Conservation (phyloP, 306 rosid genomes). For the Elaeagnus macrophylla region DNA sequence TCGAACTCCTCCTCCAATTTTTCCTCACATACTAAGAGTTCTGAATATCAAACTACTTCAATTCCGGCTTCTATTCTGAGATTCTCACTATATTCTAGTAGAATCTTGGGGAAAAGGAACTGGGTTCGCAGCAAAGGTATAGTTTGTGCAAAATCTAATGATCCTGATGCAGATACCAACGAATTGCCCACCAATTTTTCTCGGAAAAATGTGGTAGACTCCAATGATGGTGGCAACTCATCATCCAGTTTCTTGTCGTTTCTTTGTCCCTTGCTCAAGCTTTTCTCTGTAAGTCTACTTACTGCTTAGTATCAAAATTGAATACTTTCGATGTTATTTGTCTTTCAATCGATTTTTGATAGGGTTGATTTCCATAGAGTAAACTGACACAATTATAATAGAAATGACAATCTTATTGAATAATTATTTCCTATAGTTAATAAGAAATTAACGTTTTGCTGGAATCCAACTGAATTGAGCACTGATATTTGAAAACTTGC, state of each 20-base stretch:
- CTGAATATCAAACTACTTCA: conserved; percentile 14
- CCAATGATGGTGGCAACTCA: conserved; percentile 18
- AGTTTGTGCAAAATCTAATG: conserved; percentile 30
- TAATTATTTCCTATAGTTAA: too few relatives aligned
- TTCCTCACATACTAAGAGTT: neutral
- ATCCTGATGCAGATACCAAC: conserved; percentile 24
- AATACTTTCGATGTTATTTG: too few relatives aligned
- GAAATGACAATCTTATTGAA: neutral
- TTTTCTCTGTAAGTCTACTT: conserved; percentile 48
- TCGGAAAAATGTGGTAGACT: conserved; percentile 5
- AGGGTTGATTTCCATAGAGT: too few relatives aligned
- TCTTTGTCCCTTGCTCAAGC: conserved; percentile 74
- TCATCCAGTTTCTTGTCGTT: conserved; percentile 45
- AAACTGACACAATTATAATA: too few relatives aligned
- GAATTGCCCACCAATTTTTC: conserved; percentile 9
- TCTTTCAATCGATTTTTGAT: too few relatives aligned
- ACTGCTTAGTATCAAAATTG: neutral
- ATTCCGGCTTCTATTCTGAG: conserved; percentile 14
- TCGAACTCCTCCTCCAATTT: neutral
- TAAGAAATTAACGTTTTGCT: too few relatives aligned
- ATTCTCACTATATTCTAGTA: conserved; percentile 12
- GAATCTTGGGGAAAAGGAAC: conserved; percentile 9
- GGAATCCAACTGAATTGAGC: too few relatives aligned
- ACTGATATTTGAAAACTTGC: too few relatives aligned
- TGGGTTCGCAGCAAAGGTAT: conserved; percentile 26